These are phyloP conservation scores for Aureobasidium pullulans DNA, from an alignment of 2,329 filamentous ascomycete species.

Conservation along the genomic window DNA sequence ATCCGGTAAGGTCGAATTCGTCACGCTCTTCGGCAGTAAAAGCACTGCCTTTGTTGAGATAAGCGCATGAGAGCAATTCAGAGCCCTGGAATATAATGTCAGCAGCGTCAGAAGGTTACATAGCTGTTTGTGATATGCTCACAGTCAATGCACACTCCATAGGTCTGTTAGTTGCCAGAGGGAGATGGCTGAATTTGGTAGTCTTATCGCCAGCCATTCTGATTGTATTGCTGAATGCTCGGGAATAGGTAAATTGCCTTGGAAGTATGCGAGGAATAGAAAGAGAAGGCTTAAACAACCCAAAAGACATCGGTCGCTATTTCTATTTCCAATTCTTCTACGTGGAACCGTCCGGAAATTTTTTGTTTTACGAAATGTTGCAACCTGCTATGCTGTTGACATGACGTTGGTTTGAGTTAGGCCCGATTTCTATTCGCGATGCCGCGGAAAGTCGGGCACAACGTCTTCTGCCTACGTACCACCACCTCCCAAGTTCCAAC, in stretches of 20 bases:
- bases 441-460: not conserved
- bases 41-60: constrained; percentile 78
- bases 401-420: not conserved
- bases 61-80: constrained; percentile 55
- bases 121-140: not conserved
- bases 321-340: not conserved
- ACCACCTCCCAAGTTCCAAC: too few relatives aligned
- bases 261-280: not conserved
- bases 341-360: not conserved
- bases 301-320: not conserved
- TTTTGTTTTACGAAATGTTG: not conserved
- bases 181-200: constrained; percentile 10
- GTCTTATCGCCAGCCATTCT: not conserved
- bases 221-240: constrained; percentile 1
- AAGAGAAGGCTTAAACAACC: not conserved
- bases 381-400: not conserved
- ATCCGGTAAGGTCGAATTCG: constrained; percentile 62
- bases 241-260: not conserved
- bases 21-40: constrained; percentile 63
- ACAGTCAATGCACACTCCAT: constrained; percentile 17
- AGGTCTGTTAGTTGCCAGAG: constrained; percentile 6
- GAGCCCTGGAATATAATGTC: constrained; percentile 19
- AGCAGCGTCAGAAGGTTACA: not conserved
- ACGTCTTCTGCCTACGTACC: not conserved
- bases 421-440: not conserved